Evolutionary conservation across 148 eudicot species (phyloP), one percentile per base, ranked within the genome.

Genomic region (Cornus controversa): DNA sequence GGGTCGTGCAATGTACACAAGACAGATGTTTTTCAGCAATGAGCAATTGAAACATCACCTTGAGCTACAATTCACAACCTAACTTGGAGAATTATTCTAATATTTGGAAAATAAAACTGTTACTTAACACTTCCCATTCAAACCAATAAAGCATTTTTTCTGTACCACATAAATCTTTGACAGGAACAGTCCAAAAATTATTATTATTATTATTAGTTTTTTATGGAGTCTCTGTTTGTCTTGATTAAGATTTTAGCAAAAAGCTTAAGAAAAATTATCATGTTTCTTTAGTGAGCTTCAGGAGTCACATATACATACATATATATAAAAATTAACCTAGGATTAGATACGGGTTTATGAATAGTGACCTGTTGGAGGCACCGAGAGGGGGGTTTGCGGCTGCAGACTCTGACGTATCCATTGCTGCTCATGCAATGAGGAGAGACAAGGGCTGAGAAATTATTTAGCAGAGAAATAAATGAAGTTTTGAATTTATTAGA

Each of bases 341-440:
- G 6, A 40, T 16, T 67, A 73, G 13, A 26, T 25, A 66, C 36
- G 70, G 50, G 36, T 64, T 65, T 22, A 73, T 26, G 29, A 72
- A 18, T 40, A 36, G 83, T 71, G 53, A 91, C 94, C 91, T 83
- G 79, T 60, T 70, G 22, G 70, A 4, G 40, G 77, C 77, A 68
- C 66, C 66, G 7, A 77, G 79, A 27, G 82, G 54, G 25, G 50
- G 70, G 10, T 53, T 69, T 36, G 75, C 45, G 70, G 64, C 87
- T 28, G 64, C 85, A 20, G 87, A 62, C 77, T 89, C 96, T 11
- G 93, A 88, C 0, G 90, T 88, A 73, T 92, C 92, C 96, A 92
- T 92, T 22, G 90, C 96, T 91, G 84, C 77, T 76, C 15, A 29
- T 28, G 29, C 3, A 75, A 6, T 25, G 68, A 4, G 15, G 57